Conservation (phyloP, 2,329 filamentous ascomycete species). For the Neurospora crassa region DNA sequence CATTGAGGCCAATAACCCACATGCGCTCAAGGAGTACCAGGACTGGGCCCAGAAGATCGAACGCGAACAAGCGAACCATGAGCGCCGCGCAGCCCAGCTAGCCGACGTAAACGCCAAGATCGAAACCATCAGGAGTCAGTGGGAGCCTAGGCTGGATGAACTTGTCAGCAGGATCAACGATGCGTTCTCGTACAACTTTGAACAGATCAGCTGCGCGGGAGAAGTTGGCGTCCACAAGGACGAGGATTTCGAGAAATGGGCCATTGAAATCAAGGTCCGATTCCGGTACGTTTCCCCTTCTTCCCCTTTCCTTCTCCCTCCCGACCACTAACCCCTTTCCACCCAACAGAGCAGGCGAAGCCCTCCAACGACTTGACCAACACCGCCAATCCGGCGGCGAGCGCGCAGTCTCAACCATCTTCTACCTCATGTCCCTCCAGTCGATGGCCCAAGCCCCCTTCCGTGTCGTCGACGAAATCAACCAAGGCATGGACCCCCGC, state of each 20-base stretch:
- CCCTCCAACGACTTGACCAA: slow-evolving; percentile 73
- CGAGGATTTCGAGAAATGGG: slow-evolving; percentile 89
- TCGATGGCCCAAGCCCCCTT: slow-evolving; percentile 89
- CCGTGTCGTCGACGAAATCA: slow-evolving; percentile 98
- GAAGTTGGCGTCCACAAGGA: slow-evolving; percentile 84
- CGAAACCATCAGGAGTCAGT: slow-evolving; percentile 54
- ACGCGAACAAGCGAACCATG: slow-evolving; percentile 47
- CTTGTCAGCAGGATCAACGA: slow-evolving; percentile 76
- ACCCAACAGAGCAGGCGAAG: slow-evolving; percentile 60
- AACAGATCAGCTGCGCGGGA: slow-evolving; percentile 87
- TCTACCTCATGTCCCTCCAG: slow-evolving; percentile 97
- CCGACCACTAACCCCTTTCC: neutral
- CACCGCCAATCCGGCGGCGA: slow-evolving; percentile 96
- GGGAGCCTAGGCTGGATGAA: slow-evolving; percentile 76
- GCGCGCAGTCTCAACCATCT: slow-evolving; percentile 92
- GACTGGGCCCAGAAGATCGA: slow-evolving; percentile 61
- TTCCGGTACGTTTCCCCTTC: slow-evolving; percentile 57
- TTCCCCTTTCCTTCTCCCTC: too few species aligned
- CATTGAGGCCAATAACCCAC: slow-evolving; percentile 67
- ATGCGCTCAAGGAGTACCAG: slow-evolving; percentile 69
- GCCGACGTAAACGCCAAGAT: slow-evolving; percentile 50
- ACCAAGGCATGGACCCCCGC: slow-evolving; percentile 97
- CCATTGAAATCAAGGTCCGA: slow-evolving; percentile 86
- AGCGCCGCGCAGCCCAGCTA: slow-evolving; percentile 44
- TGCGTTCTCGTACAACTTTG: slow-evolving; percentile 87